Evolutionary conservation across 371 early-diverging fungal species (phyloP).

Genomic region (Nematocida ausubeli): DNA sequence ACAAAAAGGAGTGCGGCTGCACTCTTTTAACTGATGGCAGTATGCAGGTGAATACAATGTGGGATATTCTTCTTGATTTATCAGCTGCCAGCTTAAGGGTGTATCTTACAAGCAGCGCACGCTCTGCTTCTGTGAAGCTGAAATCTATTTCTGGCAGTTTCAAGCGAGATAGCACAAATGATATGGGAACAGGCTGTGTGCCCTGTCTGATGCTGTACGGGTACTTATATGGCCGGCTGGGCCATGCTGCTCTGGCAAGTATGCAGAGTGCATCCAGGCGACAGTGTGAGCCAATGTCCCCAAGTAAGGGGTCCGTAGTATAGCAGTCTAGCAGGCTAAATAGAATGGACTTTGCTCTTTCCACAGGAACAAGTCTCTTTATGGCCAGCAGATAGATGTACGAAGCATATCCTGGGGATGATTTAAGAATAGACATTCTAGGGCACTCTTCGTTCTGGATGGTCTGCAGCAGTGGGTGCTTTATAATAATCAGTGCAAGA

Average conservation of each 20-base stretch:
- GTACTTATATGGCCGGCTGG: not conserved
- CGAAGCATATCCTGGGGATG: not conserved
- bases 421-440: not conserved
- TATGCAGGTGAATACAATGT: conserved; percentile 4
- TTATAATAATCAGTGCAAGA: not conserved
- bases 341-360: conserved; percentile 5
- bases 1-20: not conserved
- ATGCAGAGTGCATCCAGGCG: conserved; percentile 25
- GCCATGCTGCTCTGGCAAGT: not conserved
- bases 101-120: not conserved
- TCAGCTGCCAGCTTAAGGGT: conserved; percentile 28
- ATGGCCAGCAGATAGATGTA: conserved; percentile 5
- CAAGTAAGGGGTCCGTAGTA: conserved; percentile 15
- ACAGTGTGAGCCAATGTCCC: conserved; percentile 36
- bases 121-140: not conserved
- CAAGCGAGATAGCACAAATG: not conserved
- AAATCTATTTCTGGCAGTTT: not conserved
- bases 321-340: conserved; percentile 30
- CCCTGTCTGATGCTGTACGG: not conserved
- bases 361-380: not conserved
- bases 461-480: not conserved
- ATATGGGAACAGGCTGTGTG: not conserved
- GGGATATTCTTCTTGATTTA: conserved; percentile 30
- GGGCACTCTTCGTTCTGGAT: not conserved
- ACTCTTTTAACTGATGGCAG: conserved; percentile 14